phyloP scores from a whole-genome alignment of 1,284 basidiomycete genomes.

The Cutaneotrichosporon dermatis region DNA sequence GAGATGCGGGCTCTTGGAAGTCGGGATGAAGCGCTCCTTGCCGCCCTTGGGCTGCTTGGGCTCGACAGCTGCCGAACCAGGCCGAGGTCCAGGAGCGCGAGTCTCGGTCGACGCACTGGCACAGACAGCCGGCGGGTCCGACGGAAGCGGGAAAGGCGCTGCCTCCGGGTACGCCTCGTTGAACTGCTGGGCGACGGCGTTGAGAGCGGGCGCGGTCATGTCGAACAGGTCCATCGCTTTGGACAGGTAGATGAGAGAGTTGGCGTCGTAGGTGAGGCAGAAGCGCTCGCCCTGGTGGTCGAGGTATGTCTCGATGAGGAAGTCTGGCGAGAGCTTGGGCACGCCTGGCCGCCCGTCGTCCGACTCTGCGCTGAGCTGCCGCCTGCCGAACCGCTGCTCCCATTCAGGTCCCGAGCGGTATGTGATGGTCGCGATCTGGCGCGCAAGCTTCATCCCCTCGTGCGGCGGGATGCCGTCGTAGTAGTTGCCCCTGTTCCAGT shows the following conservation, averaged over 20 bases:
- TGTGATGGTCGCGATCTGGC: constrained; percentile 98
- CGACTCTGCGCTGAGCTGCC: constrained; percentile 46
- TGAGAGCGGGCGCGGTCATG: constrained; percentile 75
- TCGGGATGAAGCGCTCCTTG: constrained; percentile 53
- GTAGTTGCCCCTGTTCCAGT: constrained; percentile 99
- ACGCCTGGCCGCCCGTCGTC: constrained; percentile 18
- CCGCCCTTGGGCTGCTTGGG: constrained; percentile 14
- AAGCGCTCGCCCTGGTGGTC: constrained; percentile 97
- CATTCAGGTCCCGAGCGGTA: constrained; percentile 98
- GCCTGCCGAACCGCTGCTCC: constrained; percentile 90
- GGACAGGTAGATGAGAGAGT: constrained; percentile 95
- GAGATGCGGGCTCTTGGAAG: constrained; percentile 64
- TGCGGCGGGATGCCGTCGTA: constrained; percentile 93
- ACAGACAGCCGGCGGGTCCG: constrained; percentile 32
- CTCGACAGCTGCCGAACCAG: neutral
- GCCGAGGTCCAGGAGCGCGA: constrained; percentile 7
- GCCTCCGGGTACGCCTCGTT: constrained; percentile 36
- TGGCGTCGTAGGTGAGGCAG: constrained; percentile 98
- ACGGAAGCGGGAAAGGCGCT: constrained; percentile 44
- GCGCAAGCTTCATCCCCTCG: constrained; percentile 95
- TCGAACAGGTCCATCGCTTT: constrained; percentile 99
- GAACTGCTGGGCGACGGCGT: constrained; percentile 56
- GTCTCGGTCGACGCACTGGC: constrained; percentile 8
- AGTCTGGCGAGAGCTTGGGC: constrained; percentile 63
- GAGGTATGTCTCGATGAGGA: constrained; percentile 96